Percentiles rank a stretch among this genome's conserved stretches.
Evolutionary conservation across 2,329 filamentous ascomycete genomes (phyloP).

Genomic region (Cordyceps tenuipes): DNA sequence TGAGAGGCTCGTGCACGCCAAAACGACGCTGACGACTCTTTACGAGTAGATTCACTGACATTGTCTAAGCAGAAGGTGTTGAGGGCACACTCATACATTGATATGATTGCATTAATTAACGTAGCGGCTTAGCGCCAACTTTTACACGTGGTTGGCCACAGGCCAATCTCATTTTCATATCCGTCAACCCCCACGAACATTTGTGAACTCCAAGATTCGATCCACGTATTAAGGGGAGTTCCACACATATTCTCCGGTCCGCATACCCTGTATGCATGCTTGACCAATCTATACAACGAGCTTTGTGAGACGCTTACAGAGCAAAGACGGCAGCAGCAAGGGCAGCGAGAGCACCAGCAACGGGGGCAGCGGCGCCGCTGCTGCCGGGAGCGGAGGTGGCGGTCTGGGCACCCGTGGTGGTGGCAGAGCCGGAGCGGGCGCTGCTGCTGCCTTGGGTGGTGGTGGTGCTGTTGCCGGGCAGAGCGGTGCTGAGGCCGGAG

Average conservation of each 20-base stretch:
- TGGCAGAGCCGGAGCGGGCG: neutral
- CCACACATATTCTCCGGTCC: neutral
- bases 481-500: neutral
- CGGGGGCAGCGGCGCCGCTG: slow-evolving; percentile 16
- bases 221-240: slow-evolving; percentile 8
- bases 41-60: neutral
- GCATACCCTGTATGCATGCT: neutral
- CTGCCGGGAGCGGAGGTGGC: neutral
- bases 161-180: neutral
- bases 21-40: neutral
- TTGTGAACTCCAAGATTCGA: neutral
- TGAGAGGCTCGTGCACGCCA: neutral
- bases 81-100: neutral
- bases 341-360: slow-evolving; percentile 23
- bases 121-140: slow-evolving; percentile 4
- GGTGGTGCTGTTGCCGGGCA: slow-evolving; percentile 15
- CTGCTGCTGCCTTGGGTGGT: slow-evolving; percentile 19
- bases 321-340: slow-evolving; percentile 24
- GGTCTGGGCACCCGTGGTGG: neutral
- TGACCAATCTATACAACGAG: neutral
- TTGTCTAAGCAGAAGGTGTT: neutral
- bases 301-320: slow-evolving; percentile 20
- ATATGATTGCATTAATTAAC: slow-evolving; percentile 7
- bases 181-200: neutral
- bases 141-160: neutral